Percentiles rank a stretch among this genome's conserved stretches.
Conservation (phyloP, 305 asterid species). For the Solanum aculeatissimum region DNA sequence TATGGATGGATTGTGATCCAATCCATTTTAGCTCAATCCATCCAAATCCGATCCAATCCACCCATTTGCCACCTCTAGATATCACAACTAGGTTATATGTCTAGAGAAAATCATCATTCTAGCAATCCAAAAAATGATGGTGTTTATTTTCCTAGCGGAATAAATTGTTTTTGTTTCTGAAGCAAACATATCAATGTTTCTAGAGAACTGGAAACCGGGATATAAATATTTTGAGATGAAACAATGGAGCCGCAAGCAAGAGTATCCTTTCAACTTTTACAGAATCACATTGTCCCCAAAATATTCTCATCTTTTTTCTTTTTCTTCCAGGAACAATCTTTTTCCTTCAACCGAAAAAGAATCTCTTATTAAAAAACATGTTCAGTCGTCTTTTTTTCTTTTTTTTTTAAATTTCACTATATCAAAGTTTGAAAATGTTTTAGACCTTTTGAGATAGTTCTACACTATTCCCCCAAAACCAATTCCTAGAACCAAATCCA, state of each 20-base stretch:
- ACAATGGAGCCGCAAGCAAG: background rate
- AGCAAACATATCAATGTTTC: background rate
- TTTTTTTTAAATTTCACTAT: background rate
- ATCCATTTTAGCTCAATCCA: too few relatives aligned
- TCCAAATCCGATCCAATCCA: too few relatives aligned
- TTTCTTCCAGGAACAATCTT: background rate
- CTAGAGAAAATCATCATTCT: background rate
- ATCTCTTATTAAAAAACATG: background rate
- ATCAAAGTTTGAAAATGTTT: background rate
- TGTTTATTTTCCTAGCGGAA: background rate
- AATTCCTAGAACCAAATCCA: background rate
- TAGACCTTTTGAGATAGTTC: background rate
- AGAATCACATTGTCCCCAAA: background rate
- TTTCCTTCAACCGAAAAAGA: background rate
- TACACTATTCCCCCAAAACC: background rate
- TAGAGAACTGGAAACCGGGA: background rate
- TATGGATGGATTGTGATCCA: too few relatives aligned
- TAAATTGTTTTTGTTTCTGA: background rate
- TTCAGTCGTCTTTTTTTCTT: background rate
- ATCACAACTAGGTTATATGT: background rate
- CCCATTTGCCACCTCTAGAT: too few relatives aligned
- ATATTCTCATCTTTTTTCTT: background rate
- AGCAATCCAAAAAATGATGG: background rate
- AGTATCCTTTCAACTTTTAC: background rate
- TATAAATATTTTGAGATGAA: background rate